Evolutionary conservation across 2,329 filamentous ascomycete genomes (phyloP).

Genomic region (Ascomycota sp.): DNA sequence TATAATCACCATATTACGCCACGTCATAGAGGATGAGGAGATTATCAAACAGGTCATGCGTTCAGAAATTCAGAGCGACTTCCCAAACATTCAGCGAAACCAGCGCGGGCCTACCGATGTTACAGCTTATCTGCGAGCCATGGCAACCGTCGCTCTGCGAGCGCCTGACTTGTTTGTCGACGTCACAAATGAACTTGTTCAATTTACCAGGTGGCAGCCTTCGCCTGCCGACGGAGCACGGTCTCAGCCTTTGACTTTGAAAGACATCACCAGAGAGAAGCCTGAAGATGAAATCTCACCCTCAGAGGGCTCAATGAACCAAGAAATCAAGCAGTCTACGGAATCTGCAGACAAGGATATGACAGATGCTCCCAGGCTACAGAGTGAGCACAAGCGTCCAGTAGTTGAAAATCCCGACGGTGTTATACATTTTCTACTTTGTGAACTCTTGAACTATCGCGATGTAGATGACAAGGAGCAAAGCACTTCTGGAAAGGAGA

Average conservation of each 20-base stretch:
- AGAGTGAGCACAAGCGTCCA: constrained; percentile 52
- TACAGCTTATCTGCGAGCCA: constrained; percentile 47
- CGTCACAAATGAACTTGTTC: constrained; percentile 64
- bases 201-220: constrained; percentile 38
- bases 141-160: constrained; percentile 61
- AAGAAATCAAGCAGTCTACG: constrained; percentile 36
- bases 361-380: constrained; percentile 39
- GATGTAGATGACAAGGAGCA: constrained; percentile 74
- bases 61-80: constrained; percentile 61
- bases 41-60: constrained; percentile 81
- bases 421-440: constrained; percentile 82
- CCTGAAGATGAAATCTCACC: constrained; percentile 3
- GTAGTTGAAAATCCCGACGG: constrained; percentile 83
- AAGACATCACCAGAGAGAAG: constrained; percentile 12
- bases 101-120: constrained; percentile 40
- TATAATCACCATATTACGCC: constrained; percentile 70
- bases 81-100: constrained; percentile 32
- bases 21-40: constrained; percentile 84
- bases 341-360: constrained; percentile 36
- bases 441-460: constrained; percentile 74
- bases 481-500: constrained; percentile 18
- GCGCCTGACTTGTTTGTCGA: constrained; percentile 72
- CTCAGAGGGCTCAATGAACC: constrained; percentile 3
- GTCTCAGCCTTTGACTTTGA: constrained; percentile 18
- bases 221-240: constrained; percentile 13